These are phyloP conservation scores for Chenopodium formosanum DNA, from an alignment of 148 eudicot genomes.

Conservation along the genomic window DNA sequence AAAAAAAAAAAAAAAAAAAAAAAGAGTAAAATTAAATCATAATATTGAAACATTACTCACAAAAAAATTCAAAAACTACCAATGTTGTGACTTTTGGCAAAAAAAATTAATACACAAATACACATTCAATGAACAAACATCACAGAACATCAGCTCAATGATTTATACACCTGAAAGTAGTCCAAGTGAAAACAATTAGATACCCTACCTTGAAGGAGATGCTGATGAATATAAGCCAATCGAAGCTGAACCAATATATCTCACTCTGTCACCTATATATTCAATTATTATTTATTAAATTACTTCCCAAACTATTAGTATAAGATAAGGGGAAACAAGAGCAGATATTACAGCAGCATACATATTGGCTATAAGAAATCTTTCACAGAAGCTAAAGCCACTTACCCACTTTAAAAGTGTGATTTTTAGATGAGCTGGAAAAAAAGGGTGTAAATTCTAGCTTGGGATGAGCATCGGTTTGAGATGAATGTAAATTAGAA, in stretches of 20 bases:
- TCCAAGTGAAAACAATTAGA: not conserved
- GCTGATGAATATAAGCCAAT: conserved; percentile 45
- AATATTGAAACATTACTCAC: not conserved
- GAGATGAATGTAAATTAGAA: conserved; percentile 38
- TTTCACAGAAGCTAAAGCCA: conserved; percentile 1
- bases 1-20: no score
- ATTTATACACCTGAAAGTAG: not conserved
- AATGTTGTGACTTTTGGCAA: not conserved
- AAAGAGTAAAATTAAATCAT: not conserved
- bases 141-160: not conserved
- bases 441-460: conserved; percentile 45
- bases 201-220: conserved; percentile 55
- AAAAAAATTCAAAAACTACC: not conserved
- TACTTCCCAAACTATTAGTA: not conserved
- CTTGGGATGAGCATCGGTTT: conserved; percentile 50
- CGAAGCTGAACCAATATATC: conserved; percentile 55
- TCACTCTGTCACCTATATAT: conserved; percentile 74
- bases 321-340: not conserved
- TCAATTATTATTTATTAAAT: conserved; percentile 13
- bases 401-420: conserved; percentile 57
- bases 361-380: not conserved
- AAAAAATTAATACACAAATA: not conserved
- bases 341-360: not conserved
- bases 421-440: conserved; percentile 51
- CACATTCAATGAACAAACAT: not conserved